A percentile compares a stretch with the other conserved stretches of the same genome.
Evolutionary conservation across 1,284 basidiomycete species (phyloP).

Genomic region (Megacollybia platyphylla): DNA sequence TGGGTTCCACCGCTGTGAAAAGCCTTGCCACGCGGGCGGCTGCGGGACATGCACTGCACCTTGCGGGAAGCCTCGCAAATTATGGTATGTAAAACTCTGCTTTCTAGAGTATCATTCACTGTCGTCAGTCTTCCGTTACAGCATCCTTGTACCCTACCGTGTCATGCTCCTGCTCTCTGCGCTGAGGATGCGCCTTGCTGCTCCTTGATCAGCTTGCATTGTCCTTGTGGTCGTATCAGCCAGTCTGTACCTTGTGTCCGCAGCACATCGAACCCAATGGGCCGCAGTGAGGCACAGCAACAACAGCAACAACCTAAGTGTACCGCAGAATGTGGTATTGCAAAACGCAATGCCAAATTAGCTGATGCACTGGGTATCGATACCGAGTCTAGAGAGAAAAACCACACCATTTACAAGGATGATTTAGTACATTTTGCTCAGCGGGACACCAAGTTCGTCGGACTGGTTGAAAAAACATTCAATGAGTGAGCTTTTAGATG

Average conservation of each 20-base stretch:
- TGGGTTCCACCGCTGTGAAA: constrained; percentile 78
- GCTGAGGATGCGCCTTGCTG: constrained; percentile 70
- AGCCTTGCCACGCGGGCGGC: constrained; percentile 65
- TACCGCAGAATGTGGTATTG: constrained; percentile 67
- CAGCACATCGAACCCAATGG: constrained; percentile 30
- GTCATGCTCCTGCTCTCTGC: constrained; percentile 80
- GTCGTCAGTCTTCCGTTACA: constrained; percentile 35
- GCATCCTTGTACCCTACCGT: constrained; percentile 64
- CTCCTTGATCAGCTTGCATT: constrained; percentile 49
- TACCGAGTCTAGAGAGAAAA: constrained; percentile 23
- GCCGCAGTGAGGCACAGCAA: constrained; percentile 19
- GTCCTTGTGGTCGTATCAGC: constrained; percentile 72
- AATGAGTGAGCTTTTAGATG: constrained; percentile 42
- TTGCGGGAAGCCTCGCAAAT: constrained; percentile 75
- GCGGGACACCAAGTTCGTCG: constrained; percentile 55
- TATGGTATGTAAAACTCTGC: constrained; percentile 42
- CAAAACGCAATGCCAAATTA: constrained; percentile 74
- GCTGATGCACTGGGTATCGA: constrained; percentile 84
- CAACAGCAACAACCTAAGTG: constrained; percentile 46
- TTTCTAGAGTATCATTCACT: not conserved
- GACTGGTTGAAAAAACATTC: constrained; percentile 68
- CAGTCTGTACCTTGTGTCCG: constrained; percentile 62
- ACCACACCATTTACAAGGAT: constrained; percentile 32
- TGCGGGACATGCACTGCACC: constrained; percentile 67
- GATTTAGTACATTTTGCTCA: constrained; percentile 52